phyloP scores from a whole-genome alignment of 1,284 basidiomycete species.

The Entoloma clypeatum region DNA sequence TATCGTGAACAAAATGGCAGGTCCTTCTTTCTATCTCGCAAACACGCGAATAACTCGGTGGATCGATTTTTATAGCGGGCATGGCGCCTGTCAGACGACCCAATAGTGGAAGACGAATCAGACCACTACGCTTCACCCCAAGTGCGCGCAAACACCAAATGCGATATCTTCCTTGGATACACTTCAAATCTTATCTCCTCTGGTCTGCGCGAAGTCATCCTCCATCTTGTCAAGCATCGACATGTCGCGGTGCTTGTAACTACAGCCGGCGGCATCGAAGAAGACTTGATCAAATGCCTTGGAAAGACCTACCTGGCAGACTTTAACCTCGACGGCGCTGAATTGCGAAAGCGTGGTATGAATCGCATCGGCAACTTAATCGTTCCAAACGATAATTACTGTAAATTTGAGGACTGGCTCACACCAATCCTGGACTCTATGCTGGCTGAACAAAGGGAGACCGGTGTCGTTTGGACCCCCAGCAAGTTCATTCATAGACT shows the following conservation, averaged over 20 bases:
- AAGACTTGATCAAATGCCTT: conserved; percentile 99
- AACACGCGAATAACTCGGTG: conserved; percentile 13
- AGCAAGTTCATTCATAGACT: conserved; percentile 88
- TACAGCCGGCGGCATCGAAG: conserved; percentile 97
- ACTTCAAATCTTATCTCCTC: conserved; percentile 99
- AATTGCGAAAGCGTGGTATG: conserved; percentile 83
- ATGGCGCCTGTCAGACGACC: conserved; percentile 84
- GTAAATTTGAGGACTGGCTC: conserved; percentile 99
- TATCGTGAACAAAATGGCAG: conserved; percentile 87
- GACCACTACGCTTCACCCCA: conserved; percentile 59
- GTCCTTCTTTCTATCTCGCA: conserved; percentile 16
- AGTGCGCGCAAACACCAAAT: conserved; percentile 65
- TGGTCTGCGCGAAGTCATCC: conserved; percentile 90
- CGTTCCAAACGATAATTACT: conserved; percentile 99
- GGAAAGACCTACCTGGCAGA: conserved; percentile 94
- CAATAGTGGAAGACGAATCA: conserved; percentile 61
- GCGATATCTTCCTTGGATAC: conserved; percentile 94
- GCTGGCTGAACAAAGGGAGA: conserved; percentile 82
- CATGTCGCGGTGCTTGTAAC: conserved; percentile 91
- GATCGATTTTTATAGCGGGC: conserved; percentile 47
- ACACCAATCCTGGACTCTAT: conserved; percentile 90
- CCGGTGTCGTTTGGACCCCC: conserved; percentile 87
- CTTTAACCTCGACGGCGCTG: conserved; percentile 89
- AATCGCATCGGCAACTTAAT: conserved; percentile 98
- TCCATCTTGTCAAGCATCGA: conserved; percentile 91